Conservation (phyloP, 2,329 filamentous ascomycete genomes). For the Cadophora sp. region DNA sequence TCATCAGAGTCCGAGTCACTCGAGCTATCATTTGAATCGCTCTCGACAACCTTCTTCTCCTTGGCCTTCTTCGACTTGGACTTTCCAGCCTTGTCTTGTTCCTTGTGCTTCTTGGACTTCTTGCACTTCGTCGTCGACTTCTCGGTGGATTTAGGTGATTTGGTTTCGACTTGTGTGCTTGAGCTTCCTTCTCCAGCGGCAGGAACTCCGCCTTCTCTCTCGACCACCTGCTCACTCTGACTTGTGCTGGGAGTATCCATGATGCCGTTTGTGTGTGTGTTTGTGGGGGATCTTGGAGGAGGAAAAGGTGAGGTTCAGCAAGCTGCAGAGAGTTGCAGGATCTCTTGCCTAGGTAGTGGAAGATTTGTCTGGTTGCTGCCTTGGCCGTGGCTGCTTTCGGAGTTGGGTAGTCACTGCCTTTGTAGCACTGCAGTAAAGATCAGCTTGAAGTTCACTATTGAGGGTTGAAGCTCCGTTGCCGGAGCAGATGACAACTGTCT, state of each 20-base stretch:
- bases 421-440: slow-evolving; percentile 9
- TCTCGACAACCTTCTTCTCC: slow-evolving; percentile 33
- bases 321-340: slow-evolving; percentile 22
- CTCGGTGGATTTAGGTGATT: slow-evolving; percentile 34
- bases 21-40: slow-evolving; percentile 30
- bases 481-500: slow-evolving; percentile 24
- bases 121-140: slow-evolving; percentile 33
- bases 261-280: background rate
- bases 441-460: slow-evolving; percentile 16
- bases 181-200: slow-evolving; percentile 31
- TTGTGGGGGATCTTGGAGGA: background rate
- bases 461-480: background rate
- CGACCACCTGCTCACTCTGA: slow-evolving; percentile 37
- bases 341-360: background rate
- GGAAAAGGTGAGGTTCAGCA: slow-evolving; percentile 17
- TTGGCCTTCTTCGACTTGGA: slow-evolving; percentile 39
- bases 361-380: slow-evolving; percentile 9
- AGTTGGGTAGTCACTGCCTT: slow-evolving; percentile 4
- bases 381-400: background rate
- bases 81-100: slow-evolving; percentile 32
- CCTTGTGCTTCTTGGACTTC: slow-evolving; percentile 39
- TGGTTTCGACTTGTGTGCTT: slow-evolving; percentile 37
- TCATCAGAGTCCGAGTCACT: slow-evolving; percentile 35
- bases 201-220: slow-evolving; percentile 36
- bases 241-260: slow-evolving; percentile 43